These are phyloP conservation scores for Penicillium parvum DNA, from an alignment of 495 filamentous ascomycete genomes.

Conservation along the genomic window DNA sequence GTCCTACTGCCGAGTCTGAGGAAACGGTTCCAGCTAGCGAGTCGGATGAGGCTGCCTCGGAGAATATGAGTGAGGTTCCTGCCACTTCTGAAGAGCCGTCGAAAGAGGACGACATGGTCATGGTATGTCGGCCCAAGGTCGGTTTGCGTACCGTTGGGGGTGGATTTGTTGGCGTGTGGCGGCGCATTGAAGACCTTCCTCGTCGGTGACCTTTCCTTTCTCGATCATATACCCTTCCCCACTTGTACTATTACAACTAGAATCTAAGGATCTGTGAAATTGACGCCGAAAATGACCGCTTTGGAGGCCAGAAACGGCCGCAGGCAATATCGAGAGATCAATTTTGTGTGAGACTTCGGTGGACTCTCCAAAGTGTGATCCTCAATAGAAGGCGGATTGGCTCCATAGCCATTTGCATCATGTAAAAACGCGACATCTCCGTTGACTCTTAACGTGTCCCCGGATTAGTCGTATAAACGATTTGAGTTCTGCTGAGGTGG, in stretches of 20 bases:
- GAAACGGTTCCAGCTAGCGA: constrained; percentile 4
- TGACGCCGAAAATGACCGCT: too few species aligned
- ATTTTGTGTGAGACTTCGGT: too few species aligned
- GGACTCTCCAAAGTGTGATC: neutral
- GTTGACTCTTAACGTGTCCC: constrained; percentile 1
- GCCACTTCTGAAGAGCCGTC: constrained; percentile 7
- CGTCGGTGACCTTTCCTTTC: constrained; percentile 4
- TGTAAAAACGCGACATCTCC: neutral
- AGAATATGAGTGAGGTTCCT: neutral
- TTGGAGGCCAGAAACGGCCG: too few species aligned
- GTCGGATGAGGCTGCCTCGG: constrained; percentile 8
- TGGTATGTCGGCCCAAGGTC: constrained; percentile 68
- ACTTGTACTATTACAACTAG: constrained; percentile 8
- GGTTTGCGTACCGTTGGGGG: constrained; percentile 59
- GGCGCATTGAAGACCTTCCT: constrained; percentile 39
- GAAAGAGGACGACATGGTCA: constrained; percentile 41
- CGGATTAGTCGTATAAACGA: neutral
- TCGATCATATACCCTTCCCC: neutral
- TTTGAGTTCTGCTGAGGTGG: neutral
- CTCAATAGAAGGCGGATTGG: neutral
- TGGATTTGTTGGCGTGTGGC: constrained; percentile 68
- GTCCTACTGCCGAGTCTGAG: constrained; percentile 13
- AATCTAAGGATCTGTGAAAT: too few species aligned
- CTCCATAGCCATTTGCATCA: constrained; percentile 3
- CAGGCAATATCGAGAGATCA: too few species aligned